Conservation (phyloP, 176 grass and related monocot genomes). For the Carex pumila region DNA sequence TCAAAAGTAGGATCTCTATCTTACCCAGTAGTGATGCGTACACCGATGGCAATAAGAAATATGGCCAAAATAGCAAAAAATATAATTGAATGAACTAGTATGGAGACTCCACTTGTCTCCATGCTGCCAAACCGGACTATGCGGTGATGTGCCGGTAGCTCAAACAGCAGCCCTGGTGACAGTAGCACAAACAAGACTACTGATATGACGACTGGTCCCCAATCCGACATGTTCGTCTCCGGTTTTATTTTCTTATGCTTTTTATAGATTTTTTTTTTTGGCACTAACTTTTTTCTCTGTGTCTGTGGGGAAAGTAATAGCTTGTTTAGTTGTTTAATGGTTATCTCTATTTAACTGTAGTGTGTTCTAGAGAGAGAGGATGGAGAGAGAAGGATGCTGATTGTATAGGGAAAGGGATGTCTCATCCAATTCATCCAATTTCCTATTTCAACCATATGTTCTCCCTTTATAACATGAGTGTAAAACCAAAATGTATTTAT, state of each 20-base stretch:
- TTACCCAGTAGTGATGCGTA: slow-evolving; percentile 30
- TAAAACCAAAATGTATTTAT: neutral
- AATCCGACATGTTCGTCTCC: slow-evolving; percentile 18
- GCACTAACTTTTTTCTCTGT: neutral
- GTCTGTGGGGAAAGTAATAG: neutral
- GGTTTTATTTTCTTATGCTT: neutral
- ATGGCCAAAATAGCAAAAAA: slow-evolving; percentile 40
- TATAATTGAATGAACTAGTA: slow-evolving; percentile 41
- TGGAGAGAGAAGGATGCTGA: neutral
- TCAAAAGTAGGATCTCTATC: neutral
- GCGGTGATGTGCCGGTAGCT: slow-evolving; percentile 26
- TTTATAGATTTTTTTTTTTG: neutral
- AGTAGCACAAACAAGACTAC: slow-evolving; percentile 40
- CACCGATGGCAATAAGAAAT: slow-evolving; percentile 40
- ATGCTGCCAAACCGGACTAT: slow-evolving; percentile 36
- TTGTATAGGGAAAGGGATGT: neutral
- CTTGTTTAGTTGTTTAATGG: neutral
- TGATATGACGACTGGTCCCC: slow-evolving; percentile 40
- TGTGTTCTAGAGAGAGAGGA: neutral
- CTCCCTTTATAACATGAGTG: neutral
- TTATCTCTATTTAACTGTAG: neutral
- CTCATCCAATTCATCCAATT: neutral
- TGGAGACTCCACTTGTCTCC: slow-evolving; percentile 36
- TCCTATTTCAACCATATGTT: neutral
- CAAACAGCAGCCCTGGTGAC: slow-evolving; percentile 38